Conservation (phyloP, 495 filamentous ascomycete species). For the Aspergillus hancockii region DNA sequence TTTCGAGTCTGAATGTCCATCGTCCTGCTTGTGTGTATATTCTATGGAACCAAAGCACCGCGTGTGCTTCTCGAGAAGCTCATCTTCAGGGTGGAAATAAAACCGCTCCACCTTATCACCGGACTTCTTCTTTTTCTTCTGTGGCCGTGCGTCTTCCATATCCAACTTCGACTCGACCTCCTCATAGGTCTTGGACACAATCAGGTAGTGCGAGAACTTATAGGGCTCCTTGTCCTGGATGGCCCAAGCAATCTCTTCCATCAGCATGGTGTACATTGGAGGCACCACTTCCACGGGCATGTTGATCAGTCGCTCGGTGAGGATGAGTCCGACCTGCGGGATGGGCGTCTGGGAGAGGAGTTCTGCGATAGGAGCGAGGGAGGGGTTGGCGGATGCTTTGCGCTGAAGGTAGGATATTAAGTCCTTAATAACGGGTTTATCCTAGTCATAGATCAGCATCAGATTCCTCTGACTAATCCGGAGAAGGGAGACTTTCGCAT, state of each 20-base stretch:
- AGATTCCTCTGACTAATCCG: too few relatives aligned
- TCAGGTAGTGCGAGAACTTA: constrained; percentile 87
- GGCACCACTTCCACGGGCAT: constrained; percentile 89
- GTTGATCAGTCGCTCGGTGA: constrained; percentile 92
- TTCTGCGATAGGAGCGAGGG: constrained; percentile 52
- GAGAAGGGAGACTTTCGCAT: background rate
- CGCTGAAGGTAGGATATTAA: constrained; percentile 69
- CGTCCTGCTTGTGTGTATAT: constrained; percentile 74
- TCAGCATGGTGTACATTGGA: constrained; percentile 94
- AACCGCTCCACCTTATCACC: constrained; percentile 54
- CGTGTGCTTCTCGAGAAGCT: constrained; percentile 77
- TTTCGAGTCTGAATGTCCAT: constrained; percentile 84
- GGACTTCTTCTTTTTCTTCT: constrained; percentile 76
- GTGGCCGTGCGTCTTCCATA: constrained; percentile 62
- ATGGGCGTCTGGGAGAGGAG: constrained; percentile 55
- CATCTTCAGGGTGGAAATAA: constrained; percentile 98
- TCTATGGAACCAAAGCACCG: constrained; percentile 64
- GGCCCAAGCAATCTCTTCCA: constrained; percentile 89
- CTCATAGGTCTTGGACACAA: constrained; percentile 85
- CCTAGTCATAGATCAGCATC: constrained; percentile 36
- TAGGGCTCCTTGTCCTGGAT: constrained; percentile 91
- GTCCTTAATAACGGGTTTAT: constrained; percentile 67
- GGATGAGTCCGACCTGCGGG: constrained; percentile 74
- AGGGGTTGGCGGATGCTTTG: constrained; percentile 56
- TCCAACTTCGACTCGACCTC: constrained; percentile 84